Evolutionary conservation across 257 asterid species (phyloP).

Genomic region (Voacanga thouarsii): DNA sequence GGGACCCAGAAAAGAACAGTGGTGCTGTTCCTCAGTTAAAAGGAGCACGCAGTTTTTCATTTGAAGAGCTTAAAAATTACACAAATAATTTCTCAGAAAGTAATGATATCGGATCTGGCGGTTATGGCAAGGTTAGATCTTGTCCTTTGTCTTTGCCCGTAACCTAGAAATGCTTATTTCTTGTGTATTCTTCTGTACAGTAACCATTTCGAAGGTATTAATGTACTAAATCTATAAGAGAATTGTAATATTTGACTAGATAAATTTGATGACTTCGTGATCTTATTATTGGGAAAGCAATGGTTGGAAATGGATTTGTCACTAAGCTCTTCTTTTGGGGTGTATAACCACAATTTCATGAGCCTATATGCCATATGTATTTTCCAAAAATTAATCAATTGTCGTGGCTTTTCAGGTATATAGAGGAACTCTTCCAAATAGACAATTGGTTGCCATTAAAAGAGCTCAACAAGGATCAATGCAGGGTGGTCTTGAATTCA

Average conservation of each 20-base stretch:
- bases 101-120: slow-evolving; percentile 74
- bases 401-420: slow-evolving; percentile 47
- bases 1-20: slow-evolving; percentile 58
- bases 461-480: slow-evolving; percentile 72
- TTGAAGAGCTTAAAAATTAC: slow-evolving; percentile 71
- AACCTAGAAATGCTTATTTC: not conserved
- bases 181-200: not conserved
- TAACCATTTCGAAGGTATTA: not conserved
- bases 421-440: slow-evolving; percentile 64
- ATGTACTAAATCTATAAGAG: not conserved
- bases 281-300: not conserved
- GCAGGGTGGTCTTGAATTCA: slow-evolving; percentile 81
- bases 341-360: not conserved
- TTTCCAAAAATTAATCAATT: not conserved
- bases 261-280: not conserved
- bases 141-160: not conserved
- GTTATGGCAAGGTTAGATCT: slow-evolving; percentile 78
- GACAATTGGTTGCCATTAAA: slow-evolving; percentile 70
- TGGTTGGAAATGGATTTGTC: not conserved
- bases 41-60: slow-evolving; percentile 67
- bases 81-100: slow-evolving; percentile 67
- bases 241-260: not conserved
- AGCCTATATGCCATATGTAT: not conserved
- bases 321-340: not conserved
- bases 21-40: slow-evolving; percentile 79